These are phyloP conservation scores for Gaeumannomyces tritici DNA, from an alignment of 2,329 filamentous ascomycete genomes.

Conservation along the genomic window DNA sequence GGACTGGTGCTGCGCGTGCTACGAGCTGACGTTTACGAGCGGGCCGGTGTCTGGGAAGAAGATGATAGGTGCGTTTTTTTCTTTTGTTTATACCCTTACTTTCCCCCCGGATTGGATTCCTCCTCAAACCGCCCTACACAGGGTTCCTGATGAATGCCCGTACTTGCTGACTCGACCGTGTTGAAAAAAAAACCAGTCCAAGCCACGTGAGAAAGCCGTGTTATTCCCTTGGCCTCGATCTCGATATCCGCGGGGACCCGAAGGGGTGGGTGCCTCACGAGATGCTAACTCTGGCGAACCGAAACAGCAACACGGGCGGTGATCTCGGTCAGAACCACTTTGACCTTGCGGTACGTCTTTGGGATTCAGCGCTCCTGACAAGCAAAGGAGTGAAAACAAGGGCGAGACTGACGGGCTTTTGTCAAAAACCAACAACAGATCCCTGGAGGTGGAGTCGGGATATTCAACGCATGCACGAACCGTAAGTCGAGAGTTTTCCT, in stretches of 20 bases:
- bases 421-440: background rate
- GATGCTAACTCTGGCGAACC: background rate
- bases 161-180: background rate
- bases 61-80: constrained; percentile 28
- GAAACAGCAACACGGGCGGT: constrained; percentile 1
- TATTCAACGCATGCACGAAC: constrained; percentile 1
- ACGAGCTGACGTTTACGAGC: constrained; percentile 50
- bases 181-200: constrained; percentile 27
- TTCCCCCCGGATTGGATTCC: too few relatives aligned
- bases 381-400: background rate
- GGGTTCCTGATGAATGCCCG: background rate
- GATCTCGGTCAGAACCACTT: constrained; percentile 46
- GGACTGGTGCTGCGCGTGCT: constrained; percentile 44
- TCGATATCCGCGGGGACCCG: background rate
- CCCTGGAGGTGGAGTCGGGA: background rate
- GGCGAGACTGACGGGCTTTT: background rate
- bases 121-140: too few relatives aligned
- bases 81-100: too few relatives aligned
- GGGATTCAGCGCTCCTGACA: background rate
- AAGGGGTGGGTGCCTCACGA: background rate
- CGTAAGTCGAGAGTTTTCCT: background rate
- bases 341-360: constrained; percentile 32
- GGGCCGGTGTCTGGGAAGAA: constrained; percentile 44
- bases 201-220: constrained; percentile 26
- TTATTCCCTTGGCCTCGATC: background rate